Evolutionary conservation across 2,329 filamentous ascomycete genomes (phyloP).

Genomic region (Apiospora aurea): DNA sequence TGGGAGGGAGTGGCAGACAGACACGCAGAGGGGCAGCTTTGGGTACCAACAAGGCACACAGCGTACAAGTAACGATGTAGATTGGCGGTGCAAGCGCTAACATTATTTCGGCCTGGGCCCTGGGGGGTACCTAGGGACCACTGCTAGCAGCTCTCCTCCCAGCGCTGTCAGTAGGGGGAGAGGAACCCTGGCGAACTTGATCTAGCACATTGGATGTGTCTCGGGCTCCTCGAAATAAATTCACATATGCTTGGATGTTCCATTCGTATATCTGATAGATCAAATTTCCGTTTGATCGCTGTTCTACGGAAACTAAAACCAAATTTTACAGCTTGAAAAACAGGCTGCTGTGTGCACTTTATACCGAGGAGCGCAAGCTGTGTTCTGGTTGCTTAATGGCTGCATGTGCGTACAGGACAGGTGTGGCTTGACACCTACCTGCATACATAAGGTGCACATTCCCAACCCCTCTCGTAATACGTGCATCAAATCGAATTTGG

Average conservation of each 20-base stretch:
- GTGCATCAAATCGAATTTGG: neutral
- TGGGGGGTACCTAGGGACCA: neutral
- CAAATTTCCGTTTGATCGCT: too few relatives aligned
- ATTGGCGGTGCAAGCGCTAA: slow-evolving; percentile 12
- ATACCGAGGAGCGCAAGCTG: too few relatives aligned
- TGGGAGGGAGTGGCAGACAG: neutral
- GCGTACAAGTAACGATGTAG: neutral
- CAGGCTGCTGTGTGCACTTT: too few relatives aligned
- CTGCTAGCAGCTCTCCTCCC: slow-evolving; percentile 3
- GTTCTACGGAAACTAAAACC: too few relatives aligned
- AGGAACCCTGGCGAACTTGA: neutral
- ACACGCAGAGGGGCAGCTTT: neutral
- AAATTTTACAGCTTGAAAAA: too few relatives aligned
- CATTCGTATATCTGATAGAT: too few relatives aligned
- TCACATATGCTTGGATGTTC: too few relatives aligned
- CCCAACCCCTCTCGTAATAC: neutral
- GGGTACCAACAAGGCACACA: slow-evolving; percentile 17
- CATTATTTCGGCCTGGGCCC: neutral
- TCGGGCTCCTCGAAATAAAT: too few relatives aligned
- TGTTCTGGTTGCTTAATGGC: too few relatives aligned
- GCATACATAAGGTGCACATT: neutral
- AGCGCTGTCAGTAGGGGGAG: neutral
- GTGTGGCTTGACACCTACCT: neutral
- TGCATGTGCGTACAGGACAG: neutral
- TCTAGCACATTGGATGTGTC: neutral